A percentile compares a stretch with the other conserved stretches of the same genome.
Evolutionary conservation across 2,329 filamentous ascomycete species (phyloP).

Genomic region (Sporothrix variecibatus): DNA sequence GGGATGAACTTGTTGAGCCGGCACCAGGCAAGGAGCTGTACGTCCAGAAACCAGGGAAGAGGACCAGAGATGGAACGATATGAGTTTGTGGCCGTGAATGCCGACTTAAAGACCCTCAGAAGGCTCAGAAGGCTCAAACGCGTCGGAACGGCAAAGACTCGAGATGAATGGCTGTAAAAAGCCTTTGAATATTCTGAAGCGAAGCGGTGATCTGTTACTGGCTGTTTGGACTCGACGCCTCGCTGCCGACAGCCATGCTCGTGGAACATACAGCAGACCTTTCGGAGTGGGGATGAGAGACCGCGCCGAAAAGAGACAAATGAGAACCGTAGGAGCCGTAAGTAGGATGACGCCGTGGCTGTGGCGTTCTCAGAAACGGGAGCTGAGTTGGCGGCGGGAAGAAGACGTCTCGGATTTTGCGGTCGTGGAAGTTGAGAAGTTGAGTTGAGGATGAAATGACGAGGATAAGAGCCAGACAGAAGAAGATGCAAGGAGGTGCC

Average conservation of each 20-base stretch:
- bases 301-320: slow-evolving; percentile 16
- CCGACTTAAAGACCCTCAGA: not conserved
- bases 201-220: slow-evolving; percentile 18
- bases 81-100: not conserved
- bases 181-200: not conserved
- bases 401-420: slow-evolving; percentile 19
- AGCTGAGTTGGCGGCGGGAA: slow-evolving; percentile 20
- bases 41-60: not conserved
- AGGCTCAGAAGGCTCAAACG: not conserved
- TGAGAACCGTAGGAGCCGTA: not conserved
- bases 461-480: not conserved
- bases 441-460: slow-evolving; percentile 1
- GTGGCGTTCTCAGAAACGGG: slow-evolving; percentile 14
- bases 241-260: slow-evolving; percentile 23
- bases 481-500: slow-evolving; percentile 13
- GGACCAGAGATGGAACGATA: not conserved
- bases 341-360: not conserved
- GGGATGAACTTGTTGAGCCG: not conserved
- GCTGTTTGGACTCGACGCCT: slow-evolving; percentile 14
- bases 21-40: not conserved
- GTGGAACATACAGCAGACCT: slow-evolving; percentile 8
- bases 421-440: slow-evolving; percentile 16
- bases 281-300: not conserved
- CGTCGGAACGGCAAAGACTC: not conserved
- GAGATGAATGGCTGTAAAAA: not conserved